These are phyloP conservation scores for Aspergillus affinis DNA, from an alignment of 495 filamentous ascomycete genomes.

Conservation along the genomic window DNA sequence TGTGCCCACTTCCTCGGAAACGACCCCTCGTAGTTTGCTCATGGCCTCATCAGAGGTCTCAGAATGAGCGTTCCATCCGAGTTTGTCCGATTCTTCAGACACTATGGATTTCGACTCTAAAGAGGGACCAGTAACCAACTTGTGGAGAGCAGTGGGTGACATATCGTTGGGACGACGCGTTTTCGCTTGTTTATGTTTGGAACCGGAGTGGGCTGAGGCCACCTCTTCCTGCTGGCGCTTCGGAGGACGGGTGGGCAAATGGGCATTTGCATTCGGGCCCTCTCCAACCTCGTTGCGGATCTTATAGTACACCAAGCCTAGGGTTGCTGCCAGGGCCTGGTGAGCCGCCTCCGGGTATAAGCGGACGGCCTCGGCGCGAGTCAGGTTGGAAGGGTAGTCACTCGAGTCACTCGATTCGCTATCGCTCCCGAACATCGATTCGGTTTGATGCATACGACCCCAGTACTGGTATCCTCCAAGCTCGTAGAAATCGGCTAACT, in stretches of 20 bases:
- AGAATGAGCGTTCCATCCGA: slow-evolving; percentile 41
- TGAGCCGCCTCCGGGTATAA: slow-evolving; percentile 40
- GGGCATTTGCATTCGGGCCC: slow-evolving; percentile 26
- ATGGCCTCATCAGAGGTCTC: slow-evolving; percentile 41
- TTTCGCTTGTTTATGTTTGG: slow-evolving; percentile 41
- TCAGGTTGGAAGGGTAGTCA: slow-evolving; percentile 31
- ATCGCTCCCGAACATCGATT: slow-evolving; percentile 29
- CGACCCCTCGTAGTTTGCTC: slow-evolving; percentile 40
- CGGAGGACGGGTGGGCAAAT: slow-evolving; percentile 25
- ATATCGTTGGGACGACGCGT: slow-evolving; percentile 33
- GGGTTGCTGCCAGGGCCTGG: slow-evolving; percentile 41
- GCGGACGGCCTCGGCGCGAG: slow-evolving; percentile 36
- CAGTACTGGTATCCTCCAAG: slow-evolving; percentile 42
- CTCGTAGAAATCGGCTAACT: slow-evolving; percentile 45
- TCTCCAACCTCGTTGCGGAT: slow-evolving; percentile 45
- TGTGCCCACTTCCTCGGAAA: slow-evolving; percentile 37
- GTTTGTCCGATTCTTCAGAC: slow-evolving; percentile 38
- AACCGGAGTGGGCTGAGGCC: slow-evolving; percentile 28
- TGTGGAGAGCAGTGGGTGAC: slow-evolving; percentile 35
- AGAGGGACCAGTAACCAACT: slow-evolving; percentile 35
- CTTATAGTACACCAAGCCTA: slow-evolving; percentile 43
- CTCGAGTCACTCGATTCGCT: slow-evolving; percentile 43
- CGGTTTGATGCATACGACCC: slow-evolving; percentile 34
- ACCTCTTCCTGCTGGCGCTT: slow-evolving; percentile 41
- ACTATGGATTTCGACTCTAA: slow-evolving; percentile 37